Conservation (phyloP, 176 grass and related monocot genomes). For the Avena eriantha region DNA sequence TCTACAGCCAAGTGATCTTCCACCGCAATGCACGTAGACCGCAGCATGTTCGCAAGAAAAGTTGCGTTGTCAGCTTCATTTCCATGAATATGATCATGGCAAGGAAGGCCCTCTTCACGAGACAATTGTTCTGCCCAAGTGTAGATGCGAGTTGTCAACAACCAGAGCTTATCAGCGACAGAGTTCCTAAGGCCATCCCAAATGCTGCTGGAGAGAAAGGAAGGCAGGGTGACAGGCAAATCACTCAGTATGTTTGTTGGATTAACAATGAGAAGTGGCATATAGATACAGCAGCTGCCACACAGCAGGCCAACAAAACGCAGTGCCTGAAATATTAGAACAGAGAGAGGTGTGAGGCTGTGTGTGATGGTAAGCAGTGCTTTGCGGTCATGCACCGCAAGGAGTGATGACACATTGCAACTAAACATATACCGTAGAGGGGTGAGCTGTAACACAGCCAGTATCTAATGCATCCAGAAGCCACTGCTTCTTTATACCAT, state of each 20-base stretch:
- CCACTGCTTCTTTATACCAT: constrained; percentile 71
- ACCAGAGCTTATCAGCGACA: constrained; percentile 71
- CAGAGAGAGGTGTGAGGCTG: constrained; percentile 14
- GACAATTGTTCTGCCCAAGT: constrained; percentile 55
- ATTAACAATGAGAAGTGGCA: constrained; percentile 84
- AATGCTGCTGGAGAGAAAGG: constrained; percentile 64
- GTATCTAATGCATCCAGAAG: constrained; percentile 92
- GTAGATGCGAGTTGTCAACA: constrained; percentile 58
- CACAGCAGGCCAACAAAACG: constrained; percentile 78
- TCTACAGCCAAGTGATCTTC: constrained; percentile 73
- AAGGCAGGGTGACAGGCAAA: constrained; percentile 77
- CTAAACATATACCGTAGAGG: constrained; percentile 66
- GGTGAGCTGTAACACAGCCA: constrained; percentile 74
- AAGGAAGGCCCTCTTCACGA: constrained; percentile 20
- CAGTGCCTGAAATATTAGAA: constrained; percentile 62
- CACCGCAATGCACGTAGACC: constrained; percentile 66
- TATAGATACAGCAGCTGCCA: constrained; percentile 78
- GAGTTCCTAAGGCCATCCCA: constrained; percentile 58
- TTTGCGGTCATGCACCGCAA: constrained; percentile 10
- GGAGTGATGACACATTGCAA: constrained; percentile 29
- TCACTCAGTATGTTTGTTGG: constrained; percentile 68
- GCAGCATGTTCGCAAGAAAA: constrained; percentile 61
- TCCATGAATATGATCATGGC: constrained; percentile 46
- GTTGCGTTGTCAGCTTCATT: constrained; percentile 55
- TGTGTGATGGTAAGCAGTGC: neutral